phyloP scores from a whole-genome alignment of 2,329 filamentous ascomycete species.

The Fusarium secorum region DNA sequence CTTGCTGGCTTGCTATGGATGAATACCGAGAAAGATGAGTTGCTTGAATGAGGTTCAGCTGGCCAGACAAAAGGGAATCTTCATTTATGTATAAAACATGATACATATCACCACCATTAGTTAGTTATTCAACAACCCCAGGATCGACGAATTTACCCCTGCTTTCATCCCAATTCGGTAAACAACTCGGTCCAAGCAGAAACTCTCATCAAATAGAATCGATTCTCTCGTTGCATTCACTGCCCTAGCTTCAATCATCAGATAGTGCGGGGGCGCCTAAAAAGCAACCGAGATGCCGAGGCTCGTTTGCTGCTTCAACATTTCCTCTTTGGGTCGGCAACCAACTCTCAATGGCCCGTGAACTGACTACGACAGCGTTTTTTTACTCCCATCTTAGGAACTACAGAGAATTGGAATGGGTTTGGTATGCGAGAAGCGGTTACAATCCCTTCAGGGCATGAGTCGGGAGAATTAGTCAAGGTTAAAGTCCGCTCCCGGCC shows the following conservation, averaged over 20 bases:
- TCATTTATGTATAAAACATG: conserved; percentile 11
- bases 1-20: conserved; percentile 25
- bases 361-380: not conserved
- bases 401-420: not conserved
- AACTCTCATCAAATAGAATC: conserved; percentile 10
- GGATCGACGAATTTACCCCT: conserved; percentile 14
- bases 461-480: not conserved
- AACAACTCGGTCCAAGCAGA: conserved; percentile 20
- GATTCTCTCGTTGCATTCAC: not conserved
- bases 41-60: not conserved
- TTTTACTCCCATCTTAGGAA: not conserved
- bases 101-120: conserved; percentile 7
- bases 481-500: conserved; percentile 15
- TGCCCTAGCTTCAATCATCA: conserved; percentile 22
- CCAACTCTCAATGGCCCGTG: conserved; percentile 7
- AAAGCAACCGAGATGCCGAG: conserved; percentile 36
- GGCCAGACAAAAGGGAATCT: not conserved
- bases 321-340: conserved; percentile 5
- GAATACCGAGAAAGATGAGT: not conserved
- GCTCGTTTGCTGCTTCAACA: conserved; percentile 6
- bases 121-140: not conserved
- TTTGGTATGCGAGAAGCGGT: not conserved
- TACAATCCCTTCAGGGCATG: not conserved
- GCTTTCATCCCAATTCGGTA: conserved; percentile 16
- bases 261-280: conserved; percentile 29